phyloP scores from a whole-genome alignment of 805 yeast species.

The Saturnispora mendoncae region DNA sequence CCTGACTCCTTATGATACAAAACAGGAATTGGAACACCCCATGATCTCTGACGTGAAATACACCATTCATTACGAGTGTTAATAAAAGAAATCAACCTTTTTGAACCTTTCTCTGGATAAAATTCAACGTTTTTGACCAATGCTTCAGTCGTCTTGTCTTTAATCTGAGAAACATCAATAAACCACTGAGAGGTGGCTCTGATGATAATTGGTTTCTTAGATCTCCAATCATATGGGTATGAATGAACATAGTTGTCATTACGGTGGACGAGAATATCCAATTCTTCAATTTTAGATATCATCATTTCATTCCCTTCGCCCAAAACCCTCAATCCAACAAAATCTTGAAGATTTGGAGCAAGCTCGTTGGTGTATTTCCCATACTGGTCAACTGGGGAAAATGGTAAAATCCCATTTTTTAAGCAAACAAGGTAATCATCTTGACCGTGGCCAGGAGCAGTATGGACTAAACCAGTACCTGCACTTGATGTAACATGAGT shows the following conservation, averaged over 20 bases:
- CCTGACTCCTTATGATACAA: constrained; percentile 53
- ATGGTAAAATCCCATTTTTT: constrained; percentile 45
- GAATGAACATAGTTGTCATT: constrained; percentile 59
- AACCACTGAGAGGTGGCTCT: constrained; percentile 98
- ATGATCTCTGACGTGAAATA: constrained; percentile 86
- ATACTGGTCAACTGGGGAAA: constrained; percentile 68
- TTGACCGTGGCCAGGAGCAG: constrained; percentile 96
- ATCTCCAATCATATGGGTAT: constrained; percentile 96
- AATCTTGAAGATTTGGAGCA: constrained; percentile 33
- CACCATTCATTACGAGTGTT: constrained; percentile 90
- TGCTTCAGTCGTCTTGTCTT: constrained; percentile 50
- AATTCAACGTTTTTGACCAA: constrained; percentile 53
- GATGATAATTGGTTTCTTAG: constrained; percentile 89
- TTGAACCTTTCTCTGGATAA: constrained; percentile 63
- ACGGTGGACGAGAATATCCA: constrained; percentile 39
- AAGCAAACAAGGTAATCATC: constrained; percentile 79
- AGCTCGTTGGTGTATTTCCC: constrained; percentile 58
- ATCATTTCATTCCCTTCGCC: constrained; percentile 45
- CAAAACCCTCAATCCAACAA: constrained; percentile 54
- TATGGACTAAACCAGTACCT: constrained; percentile 95
- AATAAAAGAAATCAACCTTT: constrained; percentile 64
- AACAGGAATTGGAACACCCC: constrained; percentile 99
- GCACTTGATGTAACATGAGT: constrained; percentile 70
- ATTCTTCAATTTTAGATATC: constrained; percentile 33
- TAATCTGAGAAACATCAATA: constrained; percentile 71